Conservation (phyloP, 805 yeast species). For the Ogataea sp. region DNA sequence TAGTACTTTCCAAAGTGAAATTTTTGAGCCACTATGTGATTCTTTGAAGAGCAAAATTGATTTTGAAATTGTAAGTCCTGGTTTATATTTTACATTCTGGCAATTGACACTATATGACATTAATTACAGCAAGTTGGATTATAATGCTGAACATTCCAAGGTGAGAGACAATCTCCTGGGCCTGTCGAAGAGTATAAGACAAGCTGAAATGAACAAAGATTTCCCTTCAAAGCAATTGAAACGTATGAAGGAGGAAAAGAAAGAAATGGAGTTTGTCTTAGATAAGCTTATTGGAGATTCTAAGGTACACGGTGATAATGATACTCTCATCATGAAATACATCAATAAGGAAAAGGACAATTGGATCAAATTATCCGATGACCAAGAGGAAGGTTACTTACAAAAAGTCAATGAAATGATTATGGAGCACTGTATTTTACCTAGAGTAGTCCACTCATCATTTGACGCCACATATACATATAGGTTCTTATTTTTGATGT, state of each 20-base stretch:
- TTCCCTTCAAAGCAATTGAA: constrained; percentile 1
- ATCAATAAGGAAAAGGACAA: constrained; percentile 18
- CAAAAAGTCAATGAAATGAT: constrained; percentile 20
- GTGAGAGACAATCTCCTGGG: constrained; percentile 28
- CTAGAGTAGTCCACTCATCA: constrained; percentile 71
- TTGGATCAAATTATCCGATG: constrained; percentile 24
- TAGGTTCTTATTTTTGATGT: constrained; percentile 47
- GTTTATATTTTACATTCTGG: constrained; percentile 64
- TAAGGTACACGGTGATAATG: constrained; percentile 35
- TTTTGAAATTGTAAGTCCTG: constrained; percentile 22
- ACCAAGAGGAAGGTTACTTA: constrained; percentile 1
- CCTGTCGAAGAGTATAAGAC: constrained; percentile 26
- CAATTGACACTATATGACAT: constrained; percentile 64
- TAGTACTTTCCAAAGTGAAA: not conserved
- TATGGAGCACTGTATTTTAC: constrained; percentile 60
- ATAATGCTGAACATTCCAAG: constrained; percentile 38
- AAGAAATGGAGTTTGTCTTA: constrained; percentile 19
- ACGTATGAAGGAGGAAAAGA: constrained; percentile 21
- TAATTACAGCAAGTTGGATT: constrained; percentile 40
- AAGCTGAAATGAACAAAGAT: constrained; percentile 15
- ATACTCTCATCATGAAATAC: constrained; percentile 20
- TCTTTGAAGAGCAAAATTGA: constrained; percentile 9
- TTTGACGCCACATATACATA: constrained; percentile 72
- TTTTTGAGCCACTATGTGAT: constrained; percentile 9
- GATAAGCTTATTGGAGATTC: constrained; percentile 31